These are phyloP conservation scores for Aureobasidium sp. DNA, from an alignment of 2,329 filamentous ascomycete genomes.

Conservation along the genomic window DNA sequence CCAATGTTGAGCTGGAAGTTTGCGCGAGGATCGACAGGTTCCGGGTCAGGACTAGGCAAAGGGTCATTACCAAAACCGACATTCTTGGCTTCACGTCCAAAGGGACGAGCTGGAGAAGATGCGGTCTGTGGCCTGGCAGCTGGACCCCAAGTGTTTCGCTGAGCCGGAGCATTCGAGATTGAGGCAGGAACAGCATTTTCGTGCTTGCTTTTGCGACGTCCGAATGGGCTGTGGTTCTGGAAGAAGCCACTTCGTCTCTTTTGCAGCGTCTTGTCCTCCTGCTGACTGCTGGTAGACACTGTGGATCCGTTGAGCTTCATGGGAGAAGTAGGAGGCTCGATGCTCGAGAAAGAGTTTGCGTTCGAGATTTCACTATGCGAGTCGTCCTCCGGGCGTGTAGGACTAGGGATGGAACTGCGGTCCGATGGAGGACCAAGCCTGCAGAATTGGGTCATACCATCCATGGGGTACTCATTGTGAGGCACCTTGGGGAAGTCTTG, in stretches of 20 bases:
- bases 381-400: conserved; percentile 69
- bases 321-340: conserved; percentile 72
- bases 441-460: conserved; percentile 97
- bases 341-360: conserved; percentile 79
- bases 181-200: conserved; percentile 55
- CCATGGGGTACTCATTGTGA: conserved; percentile 87
- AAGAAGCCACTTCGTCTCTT: conserved; percentile 81
- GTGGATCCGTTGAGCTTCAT: conserved; percentile 47
- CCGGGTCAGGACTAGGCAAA: conserved; percentile 57
- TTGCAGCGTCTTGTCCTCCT: conserved; percentile 56
- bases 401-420: conserved; percentile 58
- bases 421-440: conserved; percentile 65
- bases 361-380: conserved; percentile 81
- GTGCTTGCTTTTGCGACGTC: conserved; percentile 71
- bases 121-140: conserved; percentile 9
- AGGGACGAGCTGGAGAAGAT: conserved; percentile 12
- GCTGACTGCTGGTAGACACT: conserved; percentile 25
- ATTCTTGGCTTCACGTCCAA: conserved; percentile 18
- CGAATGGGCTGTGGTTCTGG: conserved; percentile 85
- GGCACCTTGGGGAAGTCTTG: conserved; percentile 62
- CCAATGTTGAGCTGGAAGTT: conserved; percentile 91
- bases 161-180: conserved; percentile 28
- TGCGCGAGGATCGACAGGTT: conserved; percentile 83
- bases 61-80: conserved; percentile 26
- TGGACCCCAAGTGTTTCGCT: conserved; percentile 45